Evolutionary conservation across 106 monocot species (phyloP), one percentile per base, ranked within the genome.

Genomic region (Iris macrosiphon): DNA sequence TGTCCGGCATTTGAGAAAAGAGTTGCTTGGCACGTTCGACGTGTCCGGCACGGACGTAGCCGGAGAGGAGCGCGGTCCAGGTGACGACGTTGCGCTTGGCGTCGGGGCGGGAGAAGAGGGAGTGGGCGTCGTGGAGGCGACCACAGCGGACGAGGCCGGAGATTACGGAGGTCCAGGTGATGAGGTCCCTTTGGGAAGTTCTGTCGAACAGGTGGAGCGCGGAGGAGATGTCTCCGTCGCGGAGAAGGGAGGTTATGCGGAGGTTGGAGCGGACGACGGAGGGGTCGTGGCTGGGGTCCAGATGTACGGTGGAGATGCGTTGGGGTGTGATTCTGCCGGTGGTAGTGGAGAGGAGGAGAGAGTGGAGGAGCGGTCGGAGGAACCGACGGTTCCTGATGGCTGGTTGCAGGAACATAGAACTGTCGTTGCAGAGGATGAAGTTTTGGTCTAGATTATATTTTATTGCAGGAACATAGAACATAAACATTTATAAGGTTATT

Each of bases 11-110:
- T 14, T 3, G 44, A 2, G 40, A 7, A 11, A 90, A 90, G 16
- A 90, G 52, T 0, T 52, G 16, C 40, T 71, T 65, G 19, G 90
- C 90, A 17, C 72, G 68, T 9, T 51, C 58, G 24, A 90, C 33
- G 0, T 29, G 48, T 13, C 58, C 54, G 4, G 54, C 57, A 2
- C 71, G 59, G 0, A 63, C 44, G 49, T 81, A 78, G 13, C 77
- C 85, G 0, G 71, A 68, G 55, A 91, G 63, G 62, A 91, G 60
- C 4, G 90, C 78, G 15, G 85, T 91, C 77, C 81, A 91, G 2
- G 85, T 85, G 31, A 85, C 68, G 19, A 85, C 78, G 37, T 91
- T 73, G 53, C 64, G 68, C 43, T 63, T 29, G 8, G 82, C 56
- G 12, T 60, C 64, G 0, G 78, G 58, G 25, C 71, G 66, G 33